A percentile compares a stretch with the other conserved stretches of the same genome.
phyloP scores from a whole-genome alignment of 208 protist genomes.

The Wallacemonas rigidus region DNA sequence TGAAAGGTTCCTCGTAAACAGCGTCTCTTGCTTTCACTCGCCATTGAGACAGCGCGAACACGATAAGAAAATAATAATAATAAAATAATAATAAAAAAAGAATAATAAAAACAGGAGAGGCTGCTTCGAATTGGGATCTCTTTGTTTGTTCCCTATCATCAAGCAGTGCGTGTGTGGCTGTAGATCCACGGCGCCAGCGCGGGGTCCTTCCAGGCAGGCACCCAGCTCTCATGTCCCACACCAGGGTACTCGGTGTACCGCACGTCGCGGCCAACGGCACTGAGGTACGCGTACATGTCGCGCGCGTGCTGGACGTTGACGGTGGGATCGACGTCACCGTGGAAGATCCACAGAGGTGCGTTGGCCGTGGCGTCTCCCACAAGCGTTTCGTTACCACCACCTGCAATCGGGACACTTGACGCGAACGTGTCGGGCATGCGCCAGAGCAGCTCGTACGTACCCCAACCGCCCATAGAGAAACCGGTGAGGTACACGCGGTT shows the following conservation, averaged over 20 bases:
- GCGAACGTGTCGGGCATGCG: conserved; percentile 13
- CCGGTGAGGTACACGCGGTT: conserved; percentile 12
- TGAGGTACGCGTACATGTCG: conserved; percentile 6
- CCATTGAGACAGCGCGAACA: no score
- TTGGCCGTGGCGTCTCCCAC: conserved; percentile 3
- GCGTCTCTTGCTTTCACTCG: no score
- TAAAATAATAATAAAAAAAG: neutral
- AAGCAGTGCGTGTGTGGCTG: conserved; percentile 10
- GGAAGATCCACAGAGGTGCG: conserved; percentile 9
- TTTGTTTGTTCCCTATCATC: neutral
- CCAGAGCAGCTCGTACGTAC: conserved; percentile 16
- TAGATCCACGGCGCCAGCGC: conserved; percentile 7
- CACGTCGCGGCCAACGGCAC: conserved; percentile 4
- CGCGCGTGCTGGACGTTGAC: neutral
- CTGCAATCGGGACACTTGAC: neutral
- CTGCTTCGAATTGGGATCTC: neutral
- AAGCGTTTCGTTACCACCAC: conserved; percentile 14
- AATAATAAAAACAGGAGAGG: neutral
- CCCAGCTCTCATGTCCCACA: conserved; percentile 16
- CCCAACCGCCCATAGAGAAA: conserved; percentile 8
- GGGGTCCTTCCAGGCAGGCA: conserved; percentile 5
- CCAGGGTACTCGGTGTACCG: conserved; percentile 16
- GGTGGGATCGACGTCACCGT: conserved; percentile 6
- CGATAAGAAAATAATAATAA: no score
- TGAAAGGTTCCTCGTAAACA: no score